Evolutionary conservation across 1,284 basidiomycete genomes (phyloP).

Genomic region (Naganishia liquefaciens): DNA sequence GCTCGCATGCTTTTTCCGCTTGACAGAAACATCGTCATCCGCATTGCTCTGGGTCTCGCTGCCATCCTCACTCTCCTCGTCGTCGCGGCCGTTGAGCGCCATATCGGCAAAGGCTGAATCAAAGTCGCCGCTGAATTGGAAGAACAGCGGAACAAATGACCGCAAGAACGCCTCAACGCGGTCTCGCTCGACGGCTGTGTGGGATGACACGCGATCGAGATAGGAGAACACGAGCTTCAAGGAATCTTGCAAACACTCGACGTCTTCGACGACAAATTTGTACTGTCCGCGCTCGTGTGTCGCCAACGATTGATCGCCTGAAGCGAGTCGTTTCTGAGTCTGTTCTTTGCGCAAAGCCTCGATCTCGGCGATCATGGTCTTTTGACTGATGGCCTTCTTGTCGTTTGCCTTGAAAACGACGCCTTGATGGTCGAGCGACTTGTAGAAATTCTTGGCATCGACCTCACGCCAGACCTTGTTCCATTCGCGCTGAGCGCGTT

Average conservation of each 20-base stretch:
- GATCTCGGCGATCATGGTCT: constrained; percentile 85
- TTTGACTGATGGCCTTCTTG: constrained; percentile 91
- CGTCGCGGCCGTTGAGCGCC: constrained; percentile 59
- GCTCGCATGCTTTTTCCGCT: constrained; percentile 57
- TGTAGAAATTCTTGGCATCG: constrained; percentile 96
- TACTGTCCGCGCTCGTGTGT: constrained; percentile 64
- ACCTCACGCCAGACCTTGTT: constrained; percentile 96
- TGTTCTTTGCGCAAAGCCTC: constrained; percentile 76
- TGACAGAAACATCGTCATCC: constrained; percentile 52
- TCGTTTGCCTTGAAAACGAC: constrained; percentile 93
- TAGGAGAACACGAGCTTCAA: constrained; percentile 88
- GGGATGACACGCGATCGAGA: constrained; percentile 77
- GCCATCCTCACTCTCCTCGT: constrained; percentile 66
- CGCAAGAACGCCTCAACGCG: constrained; percentile 82
- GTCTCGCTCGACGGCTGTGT: constrained; percentile 73
- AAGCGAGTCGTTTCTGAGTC: constrained; percentile 68
- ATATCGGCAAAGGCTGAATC: constrained; percentile 69
- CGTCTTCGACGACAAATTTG: constrained; percentile 76
- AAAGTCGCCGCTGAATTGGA: constrained; percentile 76
- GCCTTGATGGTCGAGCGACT: constrained; percentile 93
- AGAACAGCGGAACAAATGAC: constrained; percentile 79
- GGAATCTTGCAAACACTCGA: constrained; percentile 78
- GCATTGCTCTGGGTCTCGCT: constrained; percentile 51
- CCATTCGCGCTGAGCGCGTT: constrained; percentile 91
- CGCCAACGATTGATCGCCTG: constrained; percentile 65